Evolutionary conservation across 2,329 filamentous ascomycete genomes (phyloP), one percentile per base, ranked within the genome.

Genomic region (Pseudocercospora fuligena): DNA sequence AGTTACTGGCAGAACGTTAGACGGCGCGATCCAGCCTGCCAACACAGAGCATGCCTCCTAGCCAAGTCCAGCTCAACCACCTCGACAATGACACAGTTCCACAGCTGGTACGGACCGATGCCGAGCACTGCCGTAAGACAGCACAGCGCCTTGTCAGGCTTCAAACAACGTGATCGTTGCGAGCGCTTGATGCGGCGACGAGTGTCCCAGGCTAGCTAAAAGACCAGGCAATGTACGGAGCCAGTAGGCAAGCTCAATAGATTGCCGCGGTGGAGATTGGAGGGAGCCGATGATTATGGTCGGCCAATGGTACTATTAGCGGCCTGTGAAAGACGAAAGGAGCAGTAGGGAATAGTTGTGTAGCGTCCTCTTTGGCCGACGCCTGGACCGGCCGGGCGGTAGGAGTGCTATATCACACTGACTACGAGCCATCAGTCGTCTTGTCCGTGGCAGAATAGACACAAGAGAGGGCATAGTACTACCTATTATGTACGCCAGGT

Each of bases 271-370:
- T 64, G 54, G 63, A 61, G 63, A 67, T 66, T 65, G 69, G 65
- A 66, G 47, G 58, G 66, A 61, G 63, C 57, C 36, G 63, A 56
- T 63, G 63, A 67, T 66, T 60, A 60, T 60, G 36, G 40, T 40
- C 65, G 60, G 60, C 70, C 70, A 72, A 72, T 71, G 67, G 66
- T 46, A 67, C 59, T 29, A 65, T 66, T 25, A 54, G 56, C 60
- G 62, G 59, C 59, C 46, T 61, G 33, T 21, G 36, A 27, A 57
- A 53, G 47, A 53, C 46, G 46, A 60, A 57, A 40, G 51, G 57
- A 47, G 60, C 19, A 67, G 57, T 16, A 49, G 49, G 59, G 61
- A 60, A 67, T 63, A 63, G 66, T 61, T 68, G 64, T 65, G 65
- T 64, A 69, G 66, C 61, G 58, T 63, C 33, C 33, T 63, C 54